Evolutionary conservation across 345 rosid genomes (phyloP).

Genomic region (Ricinus communis): DNA sequence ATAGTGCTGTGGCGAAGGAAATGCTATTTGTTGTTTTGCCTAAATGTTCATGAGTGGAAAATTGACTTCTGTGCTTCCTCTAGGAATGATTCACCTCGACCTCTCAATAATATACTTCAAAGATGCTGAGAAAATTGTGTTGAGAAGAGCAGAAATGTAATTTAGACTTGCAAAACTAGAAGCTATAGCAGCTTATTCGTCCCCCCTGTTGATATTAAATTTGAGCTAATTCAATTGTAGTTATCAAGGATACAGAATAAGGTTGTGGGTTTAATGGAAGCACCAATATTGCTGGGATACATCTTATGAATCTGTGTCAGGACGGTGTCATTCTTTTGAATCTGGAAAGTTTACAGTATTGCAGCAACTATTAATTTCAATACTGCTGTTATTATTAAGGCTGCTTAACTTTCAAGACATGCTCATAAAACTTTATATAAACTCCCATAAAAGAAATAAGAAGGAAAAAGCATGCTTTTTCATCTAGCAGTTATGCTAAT

Average conservation of each 20-base stretch:
- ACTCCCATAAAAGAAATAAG: neutral
- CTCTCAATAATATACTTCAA: neutral
- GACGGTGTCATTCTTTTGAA: neutral
- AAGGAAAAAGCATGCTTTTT: no score
- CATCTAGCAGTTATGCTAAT: neutral
- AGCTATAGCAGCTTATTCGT: neutral
- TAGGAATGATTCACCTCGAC: neutral
- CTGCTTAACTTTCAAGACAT: neutral
- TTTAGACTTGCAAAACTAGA: neutral
- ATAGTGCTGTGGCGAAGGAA: neutral
- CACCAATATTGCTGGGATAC: neutral
- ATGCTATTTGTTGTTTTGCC: neutral
- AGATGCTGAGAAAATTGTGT: neutral
- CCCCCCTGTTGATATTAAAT: neutral
- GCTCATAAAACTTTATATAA: neutral
- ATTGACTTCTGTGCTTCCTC: neutral
- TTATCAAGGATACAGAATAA: neutral
- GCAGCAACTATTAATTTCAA: neutral
- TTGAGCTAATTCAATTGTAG: neutral
- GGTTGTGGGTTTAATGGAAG: neutral
- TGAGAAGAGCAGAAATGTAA: neutral
- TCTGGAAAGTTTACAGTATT: neutral
- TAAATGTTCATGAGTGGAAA: neutral
- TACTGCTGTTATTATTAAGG: neutral
- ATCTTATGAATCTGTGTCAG: neutral